phyloP scores from a whole-genome alignment of 805 yeast genomes.

The Zygosaccharomyces bisporus region DNA sequence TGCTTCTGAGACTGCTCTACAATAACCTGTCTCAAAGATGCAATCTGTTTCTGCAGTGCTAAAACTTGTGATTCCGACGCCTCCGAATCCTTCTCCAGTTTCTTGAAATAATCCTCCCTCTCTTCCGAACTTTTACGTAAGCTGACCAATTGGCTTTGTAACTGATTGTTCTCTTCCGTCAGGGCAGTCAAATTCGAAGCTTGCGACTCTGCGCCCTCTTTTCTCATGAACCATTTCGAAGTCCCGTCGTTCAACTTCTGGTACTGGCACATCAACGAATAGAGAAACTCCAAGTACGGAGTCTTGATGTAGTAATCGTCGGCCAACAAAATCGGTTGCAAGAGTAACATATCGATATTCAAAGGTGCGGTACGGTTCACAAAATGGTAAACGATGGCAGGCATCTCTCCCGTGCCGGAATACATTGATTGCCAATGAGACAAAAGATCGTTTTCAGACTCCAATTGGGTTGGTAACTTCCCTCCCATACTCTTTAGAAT shows the following conservation, averaged over 20 bases:
- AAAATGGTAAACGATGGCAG: constrained; percentile 64
- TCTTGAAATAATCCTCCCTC: constrained; percentile 15
- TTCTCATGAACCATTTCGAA: constrained; percentile 34
- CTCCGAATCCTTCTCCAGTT: constrained; percentile 7
- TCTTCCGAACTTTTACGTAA: constrained; percentile 18
- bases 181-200: constrained; percentile 1
- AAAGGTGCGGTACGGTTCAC: constrained; percentile 49
- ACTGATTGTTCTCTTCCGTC: constrained; percentile 13
- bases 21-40: constrained; percentile 12
- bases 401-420: constrained; percentile 45
- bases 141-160: constrained; percentile 15
- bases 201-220: constrained; percentile 14
- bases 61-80: constrained; percentile 10
- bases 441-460: constrained; percentile 58
- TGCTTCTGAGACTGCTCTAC: constrained; percentile 10
- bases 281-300: constrained; percentile 84
- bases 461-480: constrained; percentile 57
- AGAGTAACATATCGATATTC: constrained; percentile 68
- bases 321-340: constrained; percentile 86
- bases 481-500: constrained; percentile 76
- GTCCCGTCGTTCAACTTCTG: constrained; percentile 45
- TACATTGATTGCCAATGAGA: constrained; percentile 49
- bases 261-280: constrained; percentile 69
- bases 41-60: constrained; percentile 12
- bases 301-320: constrained; percentile 84